A percentile compares a stretch with the other conserved stretches of the same genome.
Evolutionary conservation across 306 rosid genomes (phyloP).

Genomic region (Pyrus pyrifolia): DNA sequence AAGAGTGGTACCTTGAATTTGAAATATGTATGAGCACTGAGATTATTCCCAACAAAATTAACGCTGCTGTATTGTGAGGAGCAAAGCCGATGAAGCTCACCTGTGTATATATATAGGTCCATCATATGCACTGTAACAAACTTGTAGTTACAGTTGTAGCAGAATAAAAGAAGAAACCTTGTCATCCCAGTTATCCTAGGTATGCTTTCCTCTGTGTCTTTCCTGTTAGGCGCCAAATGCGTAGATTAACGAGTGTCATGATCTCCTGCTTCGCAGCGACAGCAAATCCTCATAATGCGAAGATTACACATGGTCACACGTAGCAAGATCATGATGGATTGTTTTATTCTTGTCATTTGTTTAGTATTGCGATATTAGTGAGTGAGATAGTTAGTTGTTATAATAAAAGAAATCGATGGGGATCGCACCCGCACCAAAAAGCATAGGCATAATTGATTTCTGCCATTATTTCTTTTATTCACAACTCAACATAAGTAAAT

Average conservation of each 20-base stretch:
- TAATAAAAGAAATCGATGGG: rapidly evolving
- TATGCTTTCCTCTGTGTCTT: not conserved
- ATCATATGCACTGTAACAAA: not conserved
- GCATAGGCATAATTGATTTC: no score
- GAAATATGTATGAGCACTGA: not conserved
- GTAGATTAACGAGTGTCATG: not conserved
- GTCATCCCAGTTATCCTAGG: not conserved
- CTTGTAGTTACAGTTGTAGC: constrained; percentile 3
- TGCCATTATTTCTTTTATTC: no score
- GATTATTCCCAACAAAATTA: not conserved
- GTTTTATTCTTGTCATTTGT: not conserved
- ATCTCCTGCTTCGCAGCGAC: not conserved
- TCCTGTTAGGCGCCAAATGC: not conserved
- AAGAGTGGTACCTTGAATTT: not conserved
- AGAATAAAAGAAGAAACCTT: not conserved
- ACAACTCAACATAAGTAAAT: no score
- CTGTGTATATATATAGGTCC: not conserved
- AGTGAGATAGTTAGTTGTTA: not conserved
- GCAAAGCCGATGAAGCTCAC: not conserved
- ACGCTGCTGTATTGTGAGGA: not conserved
- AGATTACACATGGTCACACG: not conserved
- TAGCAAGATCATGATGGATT: not conserved
- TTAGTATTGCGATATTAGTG: no score
- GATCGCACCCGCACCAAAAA: not conserved
- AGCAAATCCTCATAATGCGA: not conserved